Percentiles rank a stretch among this genome's conserved stretches.
Conservation (phyloP, 2,329 filamentous ascomycete species). For the Alternaria solani region DNA sequence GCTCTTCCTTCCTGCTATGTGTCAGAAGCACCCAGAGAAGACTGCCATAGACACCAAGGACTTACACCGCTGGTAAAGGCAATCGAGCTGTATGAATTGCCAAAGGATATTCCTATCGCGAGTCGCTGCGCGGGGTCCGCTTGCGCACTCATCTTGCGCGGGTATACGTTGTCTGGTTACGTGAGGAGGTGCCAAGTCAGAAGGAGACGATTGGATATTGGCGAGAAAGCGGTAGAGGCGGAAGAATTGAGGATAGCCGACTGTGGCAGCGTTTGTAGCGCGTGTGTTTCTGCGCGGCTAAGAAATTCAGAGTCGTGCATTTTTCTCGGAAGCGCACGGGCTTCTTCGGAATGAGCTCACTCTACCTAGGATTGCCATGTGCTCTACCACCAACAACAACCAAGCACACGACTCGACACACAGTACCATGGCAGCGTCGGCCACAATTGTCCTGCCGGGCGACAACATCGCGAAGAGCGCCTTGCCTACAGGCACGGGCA, state of each 20-base stretch:
- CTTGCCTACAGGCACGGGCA: constrained; percentile 71
- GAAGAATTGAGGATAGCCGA: not conserved
- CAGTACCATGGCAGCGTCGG: constrained; percentile 62
- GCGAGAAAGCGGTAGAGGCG: not conserved
- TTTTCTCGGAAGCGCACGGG: constrained; percentile 23
- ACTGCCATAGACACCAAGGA: not conserved
- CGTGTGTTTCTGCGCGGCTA: constrained; percentile 20
- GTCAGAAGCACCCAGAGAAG: constrained; percentile 15
- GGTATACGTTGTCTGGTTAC: constrained; percentile 6
- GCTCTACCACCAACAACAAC: not conserved
- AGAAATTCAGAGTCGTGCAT: constrained; percentile 34
- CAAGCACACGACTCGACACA: constrained; percentile 7
- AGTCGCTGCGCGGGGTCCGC: constrained; percentile 62
- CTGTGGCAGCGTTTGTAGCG: constrained; percentile 7
- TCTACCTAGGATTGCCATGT: constrained; percentile 2
- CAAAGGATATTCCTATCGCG: constrained; percentile 95
- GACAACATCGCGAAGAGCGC: constrained; percentile 72
- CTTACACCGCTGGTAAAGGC: constrained; percentile 77
- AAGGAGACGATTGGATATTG: not conserved
- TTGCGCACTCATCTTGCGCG: constrained; percentile 59
- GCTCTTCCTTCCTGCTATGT: constrained; percentile 79
- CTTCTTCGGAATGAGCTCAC: constrained; percentile 27
- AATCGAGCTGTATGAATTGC: constrained; percentile 98
- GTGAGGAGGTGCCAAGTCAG: not conserved
- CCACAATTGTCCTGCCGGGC: constrained; percentile 79